A percentile compares a stretch with the other conserved stretches of the same genome.
phyloP scores from a whole-genome alignment of 352 stramenopile genomes.

The Globisporangium alternatum region DNA sequence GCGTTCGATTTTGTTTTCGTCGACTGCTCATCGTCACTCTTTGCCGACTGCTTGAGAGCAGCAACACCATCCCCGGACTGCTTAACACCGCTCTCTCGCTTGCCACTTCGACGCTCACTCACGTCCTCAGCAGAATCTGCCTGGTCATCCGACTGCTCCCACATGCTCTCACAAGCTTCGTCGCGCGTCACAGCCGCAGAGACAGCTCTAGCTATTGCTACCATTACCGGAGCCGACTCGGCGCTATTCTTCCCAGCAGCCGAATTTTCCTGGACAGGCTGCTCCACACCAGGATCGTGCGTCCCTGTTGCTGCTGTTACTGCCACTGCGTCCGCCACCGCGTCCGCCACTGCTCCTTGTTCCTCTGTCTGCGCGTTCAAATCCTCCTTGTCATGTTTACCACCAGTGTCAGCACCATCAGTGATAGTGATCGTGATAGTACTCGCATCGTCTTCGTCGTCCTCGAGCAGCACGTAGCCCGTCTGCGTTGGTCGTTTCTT shows the following conservation, averaged over 20 bases:
- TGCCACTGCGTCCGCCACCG: background rate
- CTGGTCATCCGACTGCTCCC: constrained; percentile 48
- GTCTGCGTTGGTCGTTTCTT: constrained; percentile 42
- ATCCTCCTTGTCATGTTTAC: background rate
- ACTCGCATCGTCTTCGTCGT: constrained; percentile 32
- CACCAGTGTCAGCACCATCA: background rate
- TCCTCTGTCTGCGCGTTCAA: background rate
- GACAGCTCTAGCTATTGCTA: background rate
- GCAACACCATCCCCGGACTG: background rate
- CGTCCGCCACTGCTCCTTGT: background rate
- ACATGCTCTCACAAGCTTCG: constrained; percentile 81
- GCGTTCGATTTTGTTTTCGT: background rate
- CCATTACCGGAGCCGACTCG: background rate
- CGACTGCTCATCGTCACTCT: background rate
- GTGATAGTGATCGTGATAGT: background rate
- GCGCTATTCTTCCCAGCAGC: background rate
- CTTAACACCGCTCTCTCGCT: background rate
- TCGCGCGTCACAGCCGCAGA: constrained; percentile 49
- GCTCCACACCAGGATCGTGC: background rate
- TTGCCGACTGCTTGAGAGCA: background rate
- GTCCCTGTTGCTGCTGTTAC: background rate
- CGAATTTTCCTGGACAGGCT: background rate
- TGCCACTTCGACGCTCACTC: background rate
- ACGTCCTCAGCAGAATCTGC: constrained; percentile 20
- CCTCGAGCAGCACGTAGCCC: constrained; percentile 41